Evolutionary conservation across 169 alveolate genomes (phyloP).

Genomic region (Plasmodium yoelii): DNA sequence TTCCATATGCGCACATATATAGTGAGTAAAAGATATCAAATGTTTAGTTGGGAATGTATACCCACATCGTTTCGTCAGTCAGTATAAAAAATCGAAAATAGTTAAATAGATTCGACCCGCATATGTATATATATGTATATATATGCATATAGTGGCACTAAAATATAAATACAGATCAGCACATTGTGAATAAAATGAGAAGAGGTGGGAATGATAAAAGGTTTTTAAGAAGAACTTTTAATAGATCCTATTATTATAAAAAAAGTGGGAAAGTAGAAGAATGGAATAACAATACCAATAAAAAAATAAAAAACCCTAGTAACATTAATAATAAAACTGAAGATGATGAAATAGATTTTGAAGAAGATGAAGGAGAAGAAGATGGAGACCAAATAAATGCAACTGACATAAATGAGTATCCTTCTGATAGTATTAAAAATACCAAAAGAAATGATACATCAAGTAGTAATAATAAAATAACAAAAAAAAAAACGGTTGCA

Average conservation of each 20-base stretch:
- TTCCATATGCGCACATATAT: too few relatives aligned
- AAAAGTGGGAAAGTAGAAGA: conserved; percentile 37
- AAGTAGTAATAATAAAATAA: background rate
- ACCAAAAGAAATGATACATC: background rate
- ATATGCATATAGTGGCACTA: background rate
- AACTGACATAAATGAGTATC: background rate
- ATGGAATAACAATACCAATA: conserved; percentile 1
- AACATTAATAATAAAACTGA: conserved; percentile 17
- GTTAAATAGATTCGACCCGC: background rate
- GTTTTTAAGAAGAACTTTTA: conserved; percentile 24
- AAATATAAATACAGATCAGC: background rate
- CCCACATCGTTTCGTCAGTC: too few relatives aligned
- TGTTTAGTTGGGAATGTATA: too few relatives aligned
- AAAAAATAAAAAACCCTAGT: conserved; percentile 12
- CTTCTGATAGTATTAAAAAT: background rate
- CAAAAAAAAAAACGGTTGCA: conserved; percentile 10
- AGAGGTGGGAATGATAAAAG: conserved; percentile 40
- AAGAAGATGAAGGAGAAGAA: conserved; percentile 11
- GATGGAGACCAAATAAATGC: background rate
- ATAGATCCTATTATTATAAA: conserved; percentile 46
- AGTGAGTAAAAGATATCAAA: too few relatives aligned
- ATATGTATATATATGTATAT: conserved; percentile 3
- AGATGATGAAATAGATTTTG: conserved; percentile 12
- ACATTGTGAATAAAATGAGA: conserved; percentile 13
- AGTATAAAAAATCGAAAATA: too few relatives aligned